Conservation (phyloP, 2,329 filamentous ascomycete species). For the Exophiala alcalophila region DNA sequence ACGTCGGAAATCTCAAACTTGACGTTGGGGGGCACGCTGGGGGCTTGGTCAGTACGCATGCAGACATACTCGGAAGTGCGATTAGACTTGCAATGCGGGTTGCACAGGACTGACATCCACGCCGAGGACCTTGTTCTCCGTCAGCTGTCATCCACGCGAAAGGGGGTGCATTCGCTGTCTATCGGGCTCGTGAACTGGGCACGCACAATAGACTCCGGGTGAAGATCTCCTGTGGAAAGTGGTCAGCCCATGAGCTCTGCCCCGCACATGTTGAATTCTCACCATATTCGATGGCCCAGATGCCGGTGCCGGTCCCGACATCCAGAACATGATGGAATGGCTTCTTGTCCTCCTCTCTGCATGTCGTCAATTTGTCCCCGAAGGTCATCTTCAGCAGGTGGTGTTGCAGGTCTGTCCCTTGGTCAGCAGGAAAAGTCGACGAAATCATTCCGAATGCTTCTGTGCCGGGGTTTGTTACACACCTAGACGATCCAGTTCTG, state of each 20-base stretch:
- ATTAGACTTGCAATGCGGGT: slow-evolving; percentile 12
- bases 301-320: slow-evolving; percentile 38
- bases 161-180: background rate
- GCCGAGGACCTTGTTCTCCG: slow-evolving; percentile 13
- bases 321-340: slow-evolving; percentile 35
- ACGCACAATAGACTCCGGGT: slow-evolving; percentile 18
- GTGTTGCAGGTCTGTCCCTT: slow-evolving; percentile 33
- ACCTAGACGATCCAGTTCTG: slow-evolving; percentile 19
- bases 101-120: slow-evolving; percentile 20
- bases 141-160: slow-evolving; percentile 4
- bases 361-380: slow-evolving; percentile 32
- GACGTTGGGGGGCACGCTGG: slow-evolving; percentile 53
- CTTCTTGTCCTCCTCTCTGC: slow-evolving; percentile 13
- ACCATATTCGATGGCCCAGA: slow-evolving; percentile 38
- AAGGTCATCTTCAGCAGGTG: slow-evolving; percentile 38
- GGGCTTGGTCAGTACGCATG: background rate
- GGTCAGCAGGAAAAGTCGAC: too few species aligned
- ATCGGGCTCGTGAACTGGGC: background rate
- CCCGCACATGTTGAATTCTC: background rate
- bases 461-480: background rate
- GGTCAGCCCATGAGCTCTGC: background rate
- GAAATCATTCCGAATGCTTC: too few species aligned
- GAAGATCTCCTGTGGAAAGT: slow-evolving; percentile 11
- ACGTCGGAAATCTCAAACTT: slow-evolving; percentile 57
- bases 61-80: background rate